These are phyloP conservation scores for Quillaja saponaria DNA, from an alignment of 306 rosid genomes.

Conservation along the genomic window DNA sequence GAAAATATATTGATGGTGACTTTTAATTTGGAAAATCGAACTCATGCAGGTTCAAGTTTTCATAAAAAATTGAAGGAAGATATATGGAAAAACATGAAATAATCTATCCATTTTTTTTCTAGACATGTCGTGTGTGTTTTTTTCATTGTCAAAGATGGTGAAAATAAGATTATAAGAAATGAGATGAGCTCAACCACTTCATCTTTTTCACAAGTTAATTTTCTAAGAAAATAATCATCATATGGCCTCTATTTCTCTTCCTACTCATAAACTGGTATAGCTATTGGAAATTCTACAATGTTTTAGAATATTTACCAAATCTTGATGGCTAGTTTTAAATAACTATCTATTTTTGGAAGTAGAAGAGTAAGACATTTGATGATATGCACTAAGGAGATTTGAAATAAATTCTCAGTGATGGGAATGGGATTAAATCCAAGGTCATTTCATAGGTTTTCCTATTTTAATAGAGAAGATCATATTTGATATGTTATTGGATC, in stretches of 20 bases:
- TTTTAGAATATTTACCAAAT: slow-evolving; percentile 1
- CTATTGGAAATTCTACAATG: background rate
- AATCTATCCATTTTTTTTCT: background rate
- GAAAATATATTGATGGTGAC: slow-evolving; percentile 7
- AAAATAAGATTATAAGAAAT: too few species aligned
- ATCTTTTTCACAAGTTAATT: too few species aligned
- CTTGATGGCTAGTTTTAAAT: background rate
- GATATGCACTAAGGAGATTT: background rate
- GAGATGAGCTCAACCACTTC: too few species aligned
- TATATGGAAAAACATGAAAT: background rate
- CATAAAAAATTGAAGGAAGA: background rate
- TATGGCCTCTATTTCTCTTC: too few species aligned
- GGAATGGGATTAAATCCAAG: background rate
- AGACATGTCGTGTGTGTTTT: background rate
- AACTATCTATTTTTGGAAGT: background rate
- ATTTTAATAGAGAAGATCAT: too few species aligned
- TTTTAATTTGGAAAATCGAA: slow-evolving; percentile 13
- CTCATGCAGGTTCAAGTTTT: slow-evolving; percentile 21
- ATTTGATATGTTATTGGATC: background rate
- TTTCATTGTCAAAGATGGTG: too few species aligned
- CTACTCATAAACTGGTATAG: too few species aligned
- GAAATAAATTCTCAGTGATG: background rate
- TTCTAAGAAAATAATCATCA: too few species aligned
- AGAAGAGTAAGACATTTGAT: too few species aligned
- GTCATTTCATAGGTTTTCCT: too few species aligned